Percentiles rank a stretch among this genome's conserved stretches.
Evolutionary conservation across 2,329 filamentous ascomycete species (phyloP).

Genomic region (Plenodomus biglobosus): DNA sequence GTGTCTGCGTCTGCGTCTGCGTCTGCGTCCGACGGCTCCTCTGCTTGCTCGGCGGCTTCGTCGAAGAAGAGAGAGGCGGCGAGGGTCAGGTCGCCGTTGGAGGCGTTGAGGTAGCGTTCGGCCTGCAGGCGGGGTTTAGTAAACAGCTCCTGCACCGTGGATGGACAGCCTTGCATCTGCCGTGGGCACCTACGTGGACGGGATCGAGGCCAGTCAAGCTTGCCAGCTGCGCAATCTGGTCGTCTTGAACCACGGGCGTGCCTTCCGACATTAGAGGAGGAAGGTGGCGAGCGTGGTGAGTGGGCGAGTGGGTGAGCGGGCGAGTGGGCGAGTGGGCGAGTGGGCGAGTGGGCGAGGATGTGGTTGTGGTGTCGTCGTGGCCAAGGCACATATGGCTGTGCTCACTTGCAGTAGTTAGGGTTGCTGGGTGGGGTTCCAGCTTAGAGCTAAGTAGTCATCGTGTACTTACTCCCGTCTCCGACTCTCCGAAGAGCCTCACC

Average conservation of each 20-base stretch:
- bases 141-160: slow-evolving; percentile 23
- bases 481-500: slow-evolving; percentile 14
- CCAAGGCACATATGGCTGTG: no score
- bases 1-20: slow-evolving; percentile 25
- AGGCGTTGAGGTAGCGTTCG: slow-evolving; percentile 46
- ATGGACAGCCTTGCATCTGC: no score
- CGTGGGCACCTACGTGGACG: slow-evolving; percentile 35
- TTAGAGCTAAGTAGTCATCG: no score
- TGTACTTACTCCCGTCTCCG: slow-evolving; percentile 8
- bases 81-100: slow-evolving; percentile 51
- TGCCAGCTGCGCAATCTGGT: slow-evolving; percentile 40
- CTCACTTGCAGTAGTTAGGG: no score
- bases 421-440: no score
- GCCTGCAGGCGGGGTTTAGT: slow-evolving; percentile 38
- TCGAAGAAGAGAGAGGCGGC: slow-evolving; percentile 51
- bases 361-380: no score
- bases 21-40: slow-evolving; percentile 22
- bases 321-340: no score
- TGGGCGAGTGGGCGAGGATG: no score
- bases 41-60: slow-evolving; percentile 27
- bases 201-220: slow-evolving; percentile 40
- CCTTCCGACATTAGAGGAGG: slow-evolving; percentile 36
- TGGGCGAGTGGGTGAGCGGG: no score
- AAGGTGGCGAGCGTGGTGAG: not conserved
- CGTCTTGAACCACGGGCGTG: slow-evolving; percentile 32